Evolutionary conservation across 1,139 yeast species (phyloP).

Genomic region (Debaryomyces coudertii): DNA sequence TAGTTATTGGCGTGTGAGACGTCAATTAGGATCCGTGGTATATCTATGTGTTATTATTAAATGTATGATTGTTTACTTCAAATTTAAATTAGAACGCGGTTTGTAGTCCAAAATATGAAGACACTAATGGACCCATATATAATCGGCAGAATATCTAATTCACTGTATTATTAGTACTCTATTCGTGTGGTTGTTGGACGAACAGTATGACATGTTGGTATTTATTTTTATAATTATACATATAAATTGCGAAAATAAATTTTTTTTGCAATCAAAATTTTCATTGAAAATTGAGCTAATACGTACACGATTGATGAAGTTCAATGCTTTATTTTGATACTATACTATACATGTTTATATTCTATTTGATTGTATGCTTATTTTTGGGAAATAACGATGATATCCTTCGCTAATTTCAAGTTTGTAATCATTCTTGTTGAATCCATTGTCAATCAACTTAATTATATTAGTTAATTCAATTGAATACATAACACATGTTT

Average conservation of each 20-base stretch:
- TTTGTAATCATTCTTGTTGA: constrained; percentile 15
- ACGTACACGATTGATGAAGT: no score
- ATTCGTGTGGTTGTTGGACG: no score
- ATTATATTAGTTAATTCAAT: constrained; percentile 22
- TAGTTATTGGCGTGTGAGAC: constrained; percentile 1
- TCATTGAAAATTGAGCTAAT: background rate
- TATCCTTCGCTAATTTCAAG: constrained; percentile 29
- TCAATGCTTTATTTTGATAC: background rate
- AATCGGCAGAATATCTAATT: background rate
- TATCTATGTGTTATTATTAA: constrained; percentile 7
- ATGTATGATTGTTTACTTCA: constrained; percentile 7
- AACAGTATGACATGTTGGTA: background rate
- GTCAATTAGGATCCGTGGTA: constrained; percentile 2
- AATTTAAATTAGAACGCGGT: background rate
- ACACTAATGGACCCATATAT: no score
- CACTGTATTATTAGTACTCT: background rate
- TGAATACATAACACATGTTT: constrained; percentile 28
- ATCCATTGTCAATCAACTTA: constrained; percentile 14
- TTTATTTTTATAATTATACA: background rate
- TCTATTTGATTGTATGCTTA: constrained; percentile 14
- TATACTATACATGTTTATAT: background rate
- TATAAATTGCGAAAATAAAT: background rate
- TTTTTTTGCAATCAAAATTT: background rate
- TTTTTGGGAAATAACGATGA: constrained; percentile 45
- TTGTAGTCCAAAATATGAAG: background rate